Evolutionary conservation across 208 protist genomes (phyloP), one percentile per base, ranked within the genome.

Genomic region (Trypanosoma theileri): DNA sequence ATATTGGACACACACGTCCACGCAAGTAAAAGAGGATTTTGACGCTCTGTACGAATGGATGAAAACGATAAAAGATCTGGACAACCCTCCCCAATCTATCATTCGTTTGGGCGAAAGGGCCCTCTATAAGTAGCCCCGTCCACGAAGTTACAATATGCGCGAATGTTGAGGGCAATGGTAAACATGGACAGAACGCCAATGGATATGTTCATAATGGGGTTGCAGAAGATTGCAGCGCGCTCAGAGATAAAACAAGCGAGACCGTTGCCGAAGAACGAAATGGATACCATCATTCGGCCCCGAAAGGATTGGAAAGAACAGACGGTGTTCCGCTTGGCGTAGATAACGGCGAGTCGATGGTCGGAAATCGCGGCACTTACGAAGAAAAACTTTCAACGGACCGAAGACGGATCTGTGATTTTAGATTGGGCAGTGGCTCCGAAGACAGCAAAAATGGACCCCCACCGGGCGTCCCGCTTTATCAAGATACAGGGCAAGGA

Each of bases 191-290:
- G 54, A 67, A 56, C 50, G 3, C 62, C 44, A 0, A 22, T 59
- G 50, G 62, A 59, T 8, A 59, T 53, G 40, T 42, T 59, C 3
- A 55, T 35, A 16, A 53, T 59, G 48, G 62, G 62, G 4, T 26
- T 67, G 42, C 62, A 41, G 45, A 67, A 67, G 31, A n/a, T 31
- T 1, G 50, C 50, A n/a, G 62, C 62, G 4, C 50, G 54, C 14
- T n/a, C 50, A 59, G 44, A 48, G 8, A 55, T 59, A 10, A 67
- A 67, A 35, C 62, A 55, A 13, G 45, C 62, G 0, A 7, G 50
- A 16, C 62, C 62, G 11, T 7, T 67, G 7, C 24, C 40, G 17
- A 53, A 56, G 62, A 4, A 46, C 1, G 45, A 67, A 59, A 46
- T 67, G 54, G 54, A 51, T 13, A 31, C 3, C 1, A 40, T 67